phyloP scores from a whole-genome alignment of 805 yeast species.

The Myxozyma neotropica region DNA sequence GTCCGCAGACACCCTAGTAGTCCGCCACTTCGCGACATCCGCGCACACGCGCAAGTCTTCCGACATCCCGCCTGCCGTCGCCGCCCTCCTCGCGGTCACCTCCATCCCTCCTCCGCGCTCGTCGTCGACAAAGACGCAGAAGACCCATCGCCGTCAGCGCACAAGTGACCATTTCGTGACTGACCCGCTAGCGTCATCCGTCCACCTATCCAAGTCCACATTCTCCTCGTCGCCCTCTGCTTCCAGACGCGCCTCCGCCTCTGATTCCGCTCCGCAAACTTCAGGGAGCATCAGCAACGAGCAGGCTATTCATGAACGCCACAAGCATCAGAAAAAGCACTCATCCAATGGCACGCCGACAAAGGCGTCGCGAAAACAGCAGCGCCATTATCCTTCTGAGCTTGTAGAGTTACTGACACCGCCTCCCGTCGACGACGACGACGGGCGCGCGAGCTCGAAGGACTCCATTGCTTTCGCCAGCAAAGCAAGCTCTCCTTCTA shows the following conservation, averaged over 20 bases:
- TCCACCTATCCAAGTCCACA: too few species aligned
- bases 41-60: background rate
- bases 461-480: background rate
- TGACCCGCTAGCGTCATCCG: too few species aligned
- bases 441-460: background rate
- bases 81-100: constrained; percentile 35
- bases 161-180: background rate
- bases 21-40: constrained; percentile 12
- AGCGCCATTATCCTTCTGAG: constrained; percentile 18
- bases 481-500: background rate
- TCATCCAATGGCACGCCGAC: constrained; percentile 7
- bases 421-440: constrained; percentile 28
- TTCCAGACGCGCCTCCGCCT: background rate
- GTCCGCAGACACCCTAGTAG: constrained; percentile 23
- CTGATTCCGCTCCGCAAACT: background rate
- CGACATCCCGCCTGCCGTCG: constrained; percentile 32
- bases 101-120: constrained; percentile 29
- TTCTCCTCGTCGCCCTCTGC: too few species aligned
- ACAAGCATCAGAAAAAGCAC: background rate
- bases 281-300: background rate
- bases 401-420: constrained; percentile 28
- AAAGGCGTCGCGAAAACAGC: background rate
- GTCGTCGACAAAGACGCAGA: background rate
- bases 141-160: background rate
- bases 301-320: background rate